A percentile compares a stretch with the other conserved stretches of the same genome.
These are phyloP conservation scores for Polychaeton citri DNA, from an alignment of 2,329 filamentous ascomycete genomes.

Conservation along the genomic window DNA sequence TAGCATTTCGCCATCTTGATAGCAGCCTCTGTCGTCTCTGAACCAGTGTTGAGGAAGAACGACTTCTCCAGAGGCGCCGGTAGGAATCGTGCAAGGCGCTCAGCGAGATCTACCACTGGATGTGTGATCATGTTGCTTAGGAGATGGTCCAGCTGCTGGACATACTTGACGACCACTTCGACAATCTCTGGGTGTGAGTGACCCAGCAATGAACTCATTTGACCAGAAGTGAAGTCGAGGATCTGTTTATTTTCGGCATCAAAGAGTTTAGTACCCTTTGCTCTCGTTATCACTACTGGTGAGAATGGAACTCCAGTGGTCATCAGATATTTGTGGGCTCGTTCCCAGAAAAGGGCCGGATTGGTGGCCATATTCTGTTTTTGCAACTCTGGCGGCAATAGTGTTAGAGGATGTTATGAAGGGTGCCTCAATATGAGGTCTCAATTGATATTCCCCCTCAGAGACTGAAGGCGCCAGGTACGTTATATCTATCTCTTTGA, in stretches of 20 bases:
- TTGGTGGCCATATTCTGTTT: no score
- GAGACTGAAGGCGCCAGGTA: no score
- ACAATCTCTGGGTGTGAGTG: slow-evolving; percentile 46
- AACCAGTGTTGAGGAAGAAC: slow-evolving; percentile 44
- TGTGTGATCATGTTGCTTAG: slow-evolving; percentile 44
- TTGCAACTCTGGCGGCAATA: no score
- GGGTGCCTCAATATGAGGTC: no score
- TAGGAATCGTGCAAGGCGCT: slow-evolving; percentile 34
- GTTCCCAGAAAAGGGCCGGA: slow-evolving; percentile 23
- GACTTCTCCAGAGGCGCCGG: slow-evolving; percentile 38
- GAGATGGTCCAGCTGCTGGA: slow-evolving; percentile 41
- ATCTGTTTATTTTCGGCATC: slow-evolving; percentile 29
- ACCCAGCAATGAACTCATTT: slow-evolving; percentile 46
- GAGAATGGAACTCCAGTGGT: slow-evolving; percentile 29
- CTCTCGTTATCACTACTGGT: slow-evolving; percentile 30
- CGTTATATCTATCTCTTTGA: no score
- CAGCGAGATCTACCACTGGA: slow-evolving; percentile 40
- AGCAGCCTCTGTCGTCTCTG: slow-evolving; percentile 44
- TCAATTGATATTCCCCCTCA: no score
- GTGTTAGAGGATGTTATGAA: no score
- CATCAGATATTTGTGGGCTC: slow-evolving; percentile 29
- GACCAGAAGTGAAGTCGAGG: slow-evolving; percentile 47
- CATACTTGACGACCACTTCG: slow-evolving; percentile 36
- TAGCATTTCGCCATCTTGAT: slow-evolving; percentile 51
- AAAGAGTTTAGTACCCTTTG: slow-evolving; percentile 34